Base-by-base conservation (phyloP, 768 basidiomycete species). In the Trametes maxima region DNA sequence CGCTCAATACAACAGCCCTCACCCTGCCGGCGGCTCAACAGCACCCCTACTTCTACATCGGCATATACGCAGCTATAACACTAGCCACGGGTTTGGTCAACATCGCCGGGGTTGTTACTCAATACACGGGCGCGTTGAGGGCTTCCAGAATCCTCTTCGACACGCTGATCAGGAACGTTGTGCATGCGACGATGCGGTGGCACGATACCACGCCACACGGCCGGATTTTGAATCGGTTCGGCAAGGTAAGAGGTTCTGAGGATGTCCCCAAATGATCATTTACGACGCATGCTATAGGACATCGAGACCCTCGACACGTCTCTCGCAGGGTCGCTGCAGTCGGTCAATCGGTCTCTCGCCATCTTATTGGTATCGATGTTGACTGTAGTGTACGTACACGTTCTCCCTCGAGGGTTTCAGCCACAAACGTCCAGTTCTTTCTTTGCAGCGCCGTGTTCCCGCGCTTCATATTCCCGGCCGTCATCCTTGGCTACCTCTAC, bases 161-260 rank as follows among this genome's bases (percentile, higher is more conserved):
- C 65, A 78, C 80, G 52, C 74, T 95, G 40, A 74, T 94, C 53
- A 82, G 79, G 8, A 82, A 82, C 0, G 89, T 95, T 11, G 86
- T 93, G 17, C 80, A 85, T 13, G 90, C 92, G 11, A 93, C 93
- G 6, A 92, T 94, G 80, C 81, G 92, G 55, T 92, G 89, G 80
- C 87, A 88, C 68, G 91, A 94, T 69, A 85, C 88, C 0, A 94
- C 92, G 0, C 92, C 92, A 1, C 85, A 89, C 73, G 91, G 90
- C 79, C 88, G 91, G 2, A 88, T 95, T 81, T 79, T 95, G 66
- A 95, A 94, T 73, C 84, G 93, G 5, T 94, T 95, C 69, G 88
- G 85, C 68, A 89, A 87, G 73, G 83, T 45, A 50, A 68, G 44
- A 28, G 19, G 10, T 11, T 7, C 39, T 33, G 3, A 19, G 21